phyloP scores from a whole-genome alignment of 805 yeast genomes.

The Dipodascus geniculatus region DNA sequence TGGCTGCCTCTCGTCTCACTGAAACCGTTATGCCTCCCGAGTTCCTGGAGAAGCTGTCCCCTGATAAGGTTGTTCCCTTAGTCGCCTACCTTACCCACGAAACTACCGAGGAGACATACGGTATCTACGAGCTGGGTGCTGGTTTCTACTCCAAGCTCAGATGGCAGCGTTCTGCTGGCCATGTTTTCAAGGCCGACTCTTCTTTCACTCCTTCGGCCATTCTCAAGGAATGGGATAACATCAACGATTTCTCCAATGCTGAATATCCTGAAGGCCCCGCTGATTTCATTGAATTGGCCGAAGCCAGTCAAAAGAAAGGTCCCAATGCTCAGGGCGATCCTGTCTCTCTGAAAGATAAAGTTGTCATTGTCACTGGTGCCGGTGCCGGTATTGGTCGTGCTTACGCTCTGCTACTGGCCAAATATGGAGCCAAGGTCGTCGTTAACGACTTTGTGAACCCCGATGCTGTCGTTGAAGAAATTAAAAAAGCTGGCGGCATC shows the following conservation, averaged over 20 bases:
- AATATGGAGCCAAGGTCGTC: conserved; percentile 89
- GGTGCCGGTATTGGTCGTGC: conserved; percentile 91
- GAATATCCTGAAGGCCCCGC: conserved; percentile 64
- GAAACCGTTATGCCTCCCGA: conserved; percentile 82
- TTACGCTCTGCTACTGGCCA: conserved; percentile 76
- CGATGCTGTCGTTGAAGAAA: conserved; percentile 58
- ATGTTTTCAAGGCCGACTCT: conserved; percentile 64
- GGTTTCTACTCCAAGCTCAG: conserved; percentile 86
- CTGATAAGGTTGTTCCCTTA: conserved; percentile 86
- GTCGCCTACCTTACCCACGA: conserved; percentile 73
- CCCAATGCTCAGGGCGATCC: conserved; percentile 46
- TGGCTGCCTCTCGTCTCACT: conserved; percentile 95
- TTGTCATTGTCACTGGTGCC: conserved; percentile 88
- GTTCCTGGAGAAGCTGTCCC: conserved; percentile 64
- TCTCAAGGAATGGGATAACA: conserved; percentile 49
- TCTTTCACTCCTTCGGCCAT: conserved; percentile 79
- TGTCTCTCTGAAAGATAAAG: conserved; percentile 65
- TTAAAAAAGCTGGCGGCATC: conserved; percentile 55
- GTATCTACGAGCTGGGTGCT: conserved; percentile 87
- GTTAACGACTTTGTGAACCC: conserved; percentile 84
- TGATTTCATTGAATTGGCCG: conserved; percentile 54
- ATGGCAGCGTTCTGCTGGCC: conserved; percentile 91
- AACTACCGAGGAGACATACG: conserved; percentile 48
- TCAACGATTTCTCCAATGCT: conserved; percentile 44
- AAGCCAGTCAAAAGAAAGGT: conserved; percentile 39